Percentiles rank a stretch among this genome's conserved stretches.
phyloP scores from a whole-genome alignment of 2,329 filamentous ascomycete species.

The Talaromyces sp. region DNA sequence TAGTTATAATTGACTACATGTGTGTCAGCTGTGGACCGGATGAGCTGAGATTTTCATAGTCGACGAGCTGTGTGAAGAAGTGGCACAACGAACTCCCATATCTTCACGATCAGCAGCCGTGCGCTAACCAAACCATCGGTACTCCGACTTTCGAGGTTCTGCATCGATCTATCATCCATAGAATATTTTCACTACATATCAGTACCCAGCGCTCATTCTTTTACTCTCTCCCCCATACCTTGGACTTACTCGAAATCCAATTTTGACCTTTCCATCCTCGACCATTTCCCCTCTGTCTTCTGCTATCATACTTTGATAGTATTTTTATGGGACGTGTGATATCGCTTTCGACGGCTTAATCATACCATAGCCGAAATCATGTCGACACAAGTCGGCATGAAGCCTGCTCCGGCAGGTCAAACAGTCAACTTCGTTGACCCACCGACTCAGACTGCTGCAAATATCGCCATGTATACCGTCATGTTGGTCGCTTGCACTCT shows the following conservation, averaged over 20 bases:
- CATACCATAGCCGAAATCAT: not conserved
- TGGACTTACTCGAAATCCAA: not conserved
- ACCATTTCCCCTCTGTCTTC: not conserved
- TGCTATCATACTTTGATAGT: not conserved
- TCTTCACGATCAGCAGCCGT: not conserved
- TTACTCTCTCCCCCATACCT: not conserved
- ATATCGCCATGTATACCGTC: constrained; percentile 9
- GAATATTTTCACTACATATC: not conserved
- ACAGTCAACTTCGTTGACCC: constrained; percentile 3
- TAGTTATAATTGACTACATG: not conserved
- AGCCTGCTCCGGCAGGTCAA: constrained; percentile 4
- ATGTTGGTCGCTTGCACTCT: not conserved
- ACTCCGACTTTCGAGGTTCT: not conserved
- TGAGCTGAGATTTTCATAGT: not conserved
- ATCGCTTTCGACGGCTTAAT: not conserved
- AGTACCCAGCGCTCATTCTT: not conserved
- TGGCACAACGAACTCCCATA: not conserved
- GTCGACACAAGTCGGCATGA: not conserved
- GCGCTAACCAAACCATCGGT: not conserved
- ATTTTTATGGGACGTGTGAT: not conserved
- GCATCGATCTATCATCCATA: not conserved
- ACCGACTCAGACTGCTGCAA: not conserved
- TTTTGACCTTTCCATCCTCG: not conserved
- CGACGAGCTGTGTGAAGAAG: not conserved
- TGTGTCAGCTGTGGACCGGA: not conserved